Evolutionary conservation across 2,329 filamentous ascomycete species (phyloP), one percentile per base, ranked within the genome.

Genomic region (Penicillium hesseltinei): DNA sequence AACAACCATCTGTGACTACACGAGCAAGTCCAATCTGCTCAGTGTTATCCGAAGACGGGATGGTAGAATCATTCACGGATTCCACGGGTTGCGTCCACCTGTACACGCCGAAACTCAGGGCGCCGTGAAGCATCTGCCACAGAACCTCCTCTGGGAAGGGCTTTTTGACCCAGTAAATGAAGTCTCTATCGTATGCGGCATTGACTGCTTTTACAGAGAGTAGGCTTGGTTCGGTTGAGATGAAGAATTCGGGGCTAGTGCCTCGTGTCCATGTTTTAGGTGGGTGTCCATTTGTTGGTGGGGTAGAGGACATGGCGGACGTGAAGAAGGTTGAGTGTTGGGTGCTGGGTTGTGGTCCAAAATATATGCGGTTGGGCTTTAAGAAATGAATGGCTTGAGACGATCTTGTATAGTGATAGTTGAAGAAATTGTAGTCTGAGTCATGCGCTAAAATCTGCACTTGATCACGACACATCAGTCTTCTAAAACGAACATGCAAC

Each of bases 1-100:
- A 88, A 46, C 85, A 80, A 65, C 83, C 82, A 72, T 91, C 89
- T 9, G 88, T 91, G 51, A 91, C 76, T n/a, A 89, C 71, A 35
- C 88, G 80, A 1, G 81, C 82, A 55, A 87, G 79, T 0, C 85
- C 86, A 48, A 88, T 77, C 63, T 80, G 75, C n/a, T 71, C 69
- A 10, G 65, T 67, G 9, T 61, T 51, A 10, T 55, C 42, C n/a
- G 57, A 31, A 23, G 44, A 47, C 35, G 65, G 59, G 17, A 31
- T 29, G 8, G 47, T 27, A 19, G 42, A 43, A 8, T 46, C 29
- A 23, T 44, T 39, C 6, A 51, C 44, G 15, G 56, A 23, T 23
- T 57, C 27, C 1, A 17, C 19, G 17, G 55, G 21, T 17, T 57
- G 38, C 11, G 29, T 56, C 35, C 43, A 35, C 21, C 49, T 57